Conservation (phyloP, 495 filamentous ascomycete species). For the Trichocladium antarcticum region DNA sequence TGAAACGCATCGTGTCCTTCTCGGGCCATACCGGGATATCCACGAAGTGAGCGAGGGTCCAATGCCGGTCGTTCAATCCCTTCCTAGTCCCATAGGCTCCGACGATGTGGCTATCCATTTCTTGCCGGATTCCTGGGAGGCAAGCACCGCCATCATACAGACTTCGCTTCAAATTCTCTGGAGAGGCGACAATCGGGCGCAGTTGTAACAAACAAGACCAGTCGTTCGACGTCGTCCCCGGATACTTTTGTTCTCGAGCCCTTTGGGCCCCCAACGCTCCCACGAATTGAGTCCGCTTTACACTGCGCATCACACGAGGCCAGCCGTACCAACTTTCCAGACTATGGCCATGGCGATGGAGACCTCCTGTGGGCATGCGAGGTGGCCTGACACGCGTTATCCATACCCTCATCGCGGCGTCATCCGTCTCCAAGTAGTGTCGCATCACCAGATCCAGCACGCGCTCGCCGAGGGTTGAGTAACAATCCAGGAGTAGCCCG, state of each 20-base stretch:
- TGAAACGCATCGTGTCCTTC: background rate
- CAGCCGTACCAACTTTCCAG: no score
- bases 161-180: background rate
- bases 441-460: slow-evolving; percentile 21
- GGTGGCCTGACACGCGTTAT: slow-evolving; percentile 5
- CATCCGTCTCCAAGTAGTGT: slow-evolving; percentile 25
- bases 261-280: background rate
- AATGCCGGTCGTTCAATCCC: background rate
- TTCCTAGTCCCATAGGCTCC: background rate
- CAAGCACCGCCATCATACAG: slow-evolving; percentile 15
- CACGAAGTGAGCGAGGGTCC: background rate
- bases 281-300: no score
- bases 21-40: background rate
- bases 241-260: background rate
- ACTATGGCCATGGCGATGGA: background rate
- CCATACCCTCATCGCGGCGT: slow-evolving; percentile 19
- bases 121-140: background rate
- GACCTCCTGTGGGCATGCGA: background rate
- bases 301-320: no score
- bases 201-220: background rate
- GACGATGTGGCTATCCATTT: background rate
- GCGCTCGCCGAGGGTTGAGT: slow-evolving; percentile 3
- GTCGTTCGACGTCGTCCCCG: background rate
- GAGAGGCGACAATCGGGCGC: background rate
- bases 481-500: no score